Evolutionary conservation across 192 early-diverging fungal genomes (phyloP).

Genomic region (Backusella parvicylindrica): DNA sequence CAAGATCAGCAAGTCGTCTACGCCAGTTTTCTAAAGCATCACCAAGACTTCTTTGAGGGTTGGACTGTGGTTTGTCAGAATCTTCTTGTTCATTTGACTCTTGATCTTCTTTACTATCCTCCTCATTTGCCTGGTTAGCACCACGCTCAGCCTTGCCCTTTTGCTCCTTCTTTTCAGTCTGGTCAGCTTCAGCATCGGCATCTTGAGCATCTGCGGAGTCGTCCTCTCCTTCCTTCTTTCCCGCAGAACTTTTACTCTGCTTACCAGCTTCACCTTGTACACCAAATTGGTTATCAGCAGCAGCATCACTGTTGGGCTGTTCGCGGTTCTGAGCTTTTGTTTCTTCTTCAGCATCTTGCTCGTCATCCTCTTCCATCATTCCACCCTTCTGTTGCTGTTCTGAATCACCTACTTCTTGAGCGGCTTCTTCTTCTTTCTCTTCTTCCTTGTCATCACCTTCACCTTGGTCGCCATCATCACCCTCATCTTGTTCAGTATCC

Average conservation of each 20-base stretch:
- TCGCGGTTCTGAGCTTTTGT: conserved; percentile 37
- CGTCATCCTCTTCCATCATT: conserved; percentile 42
- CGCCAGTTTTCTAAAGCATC: conserved; percentile 94
- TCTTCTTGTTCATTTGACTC: conserved; percentile 36
- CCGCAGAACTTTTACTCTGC: conserved; percentile 36
- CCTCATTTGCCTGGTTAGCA: conserved; percentile 15
- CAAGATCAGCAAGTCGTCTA: conserved; percentile 72
- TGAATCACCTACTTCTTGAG: conserved; percentile 35
- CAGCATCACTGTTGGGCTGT: conserved; percentile 38
- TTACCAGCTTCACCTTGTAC: conserved; percentile 64
- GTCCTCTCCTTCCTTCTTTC: conserved; percentile 44
- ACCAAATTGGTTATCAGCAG: conserved; percentile 61
- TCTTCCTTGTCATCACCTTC: conserved; percentile 38
- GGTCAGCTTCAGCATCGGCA: conserved; percentile 12
- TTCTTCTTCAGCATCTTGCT: conserved; percentile 35
- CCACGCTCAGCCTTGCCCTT: conserved; percentile 24
- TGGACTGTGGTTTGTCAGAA: conserved; percentile 50
- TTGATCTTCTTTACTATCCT: conserved; percentile 13
- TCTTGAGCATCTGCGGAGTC: conserved; percentile 16
- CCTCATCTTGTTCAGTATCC: conserved; percentile 34
- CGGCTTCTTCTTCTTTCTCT: conserved; percentile 41
- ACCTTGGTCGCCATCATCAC: conserved; percentile 44
- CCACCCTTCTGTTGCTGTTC: conserved; percentile 37
- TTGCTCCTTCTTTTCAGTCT: conserved; percentile 27
- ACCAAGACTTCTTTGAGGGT: conserved; percentile 88